Percentiles rank a stretch among this genome's conserved stretches.
Evolutionary conservation across 768 basidiomycete genomes (phyloP).

Genomic region (Agrocybe pediades): DNA sequence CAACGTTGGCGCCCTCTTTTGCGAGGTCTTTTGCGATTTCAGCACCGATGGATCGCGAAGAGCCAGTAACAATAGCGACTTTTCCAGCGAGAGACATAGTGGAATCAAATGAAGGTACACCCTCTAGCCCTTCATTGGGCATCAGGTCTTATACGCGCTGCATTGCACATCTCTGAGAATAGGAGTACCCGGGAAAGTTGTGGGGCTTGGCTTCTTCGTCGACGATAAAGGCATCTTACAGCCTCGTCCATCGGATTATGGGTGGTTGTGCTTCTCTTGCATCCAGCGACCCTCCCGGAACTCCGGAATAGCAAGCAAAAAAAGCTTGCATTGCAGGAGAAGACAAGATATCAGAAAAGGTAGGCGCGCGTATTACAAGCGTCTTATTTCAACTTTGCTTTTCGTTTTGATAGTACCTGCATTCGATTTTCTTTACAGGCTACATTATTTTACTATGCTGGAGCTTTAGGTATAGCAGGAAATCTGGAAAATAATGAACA

Average conservation of each 20-base stretch:
- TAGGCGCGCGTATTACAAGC: not conserved
- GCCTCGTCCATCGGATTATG: not conserved
- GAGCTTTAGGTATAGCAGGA: no score
- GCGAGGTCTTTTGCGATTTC: not conserved
- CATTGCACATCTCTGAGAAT: not conserved
- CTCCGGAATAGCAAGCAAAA: not conserved
- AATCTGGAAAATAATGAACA: no score
- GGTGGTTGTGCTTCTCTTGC: not conserved
- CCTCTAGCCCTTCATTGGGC: not conserved
- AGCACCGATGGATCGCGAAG: not conserved
- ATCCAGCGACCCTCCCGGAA: not conserved
- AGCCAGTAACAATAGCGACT: not conserved
- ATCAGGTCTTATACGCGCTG: not conserved
- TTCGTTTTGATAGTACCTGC: no score
- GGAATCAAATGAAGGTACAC: not conserved
- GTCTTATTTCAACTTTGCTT: no score
- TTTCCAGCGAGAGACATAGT: not conserved
- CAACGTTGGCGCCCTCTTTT: not conserved
- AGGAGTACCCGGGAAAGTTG: not conserved
- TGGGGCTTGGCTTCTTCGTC: not conserved
- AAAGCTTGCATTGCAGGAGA: not conserved
- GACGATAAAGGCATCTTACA: not conserved
- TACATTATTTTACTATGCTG: no score
- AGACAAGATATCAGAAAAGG: not conserved
- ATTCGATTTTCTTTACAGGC: no score